Percentiles rank a stretch among this genome's conserved stretches.
phyloP scores from a whole-genome alignment of 371 early-diverging fungal species.

The Entomophthora muscae region DNA sequence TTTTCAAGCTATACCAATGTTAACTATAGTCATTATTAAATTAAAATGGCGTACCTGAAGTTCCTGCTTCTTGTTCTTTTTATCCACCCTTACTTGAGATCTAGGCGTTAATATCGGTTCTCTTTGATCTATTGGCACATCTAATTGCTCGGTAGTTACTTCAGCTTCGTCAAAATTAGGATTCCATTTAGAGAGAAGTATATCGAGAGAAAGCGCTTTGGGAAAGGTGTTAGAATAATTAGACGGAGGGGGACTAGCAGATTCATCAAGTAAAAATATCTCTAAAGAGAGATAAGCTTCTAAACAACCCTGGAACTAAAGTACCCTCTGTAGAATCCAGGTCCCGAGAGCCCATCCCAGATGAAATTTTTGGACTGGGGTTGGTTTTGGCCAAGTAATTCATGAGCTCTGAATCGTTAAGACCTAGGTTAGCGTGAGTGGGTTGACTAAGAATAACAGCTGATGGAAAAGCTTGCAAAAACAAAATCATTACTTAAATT shows the following conservation, averaged over 20 bases:
- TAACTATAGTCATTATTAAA: background rate
- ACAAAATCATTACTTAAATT: background rate
- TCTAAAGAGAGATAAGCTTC: background rate
- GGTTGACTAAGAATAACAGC: background rate
- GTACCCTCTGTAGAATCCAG: background rate
- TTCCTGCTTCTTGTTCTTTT: background rate
- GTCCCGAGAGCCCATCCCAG: background rate
- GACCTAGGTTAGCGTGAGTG: background rate
- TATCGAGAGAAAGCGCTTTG: background rate
- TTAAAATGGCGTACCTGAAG: background rate
- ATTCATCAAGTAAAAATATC: background rate
- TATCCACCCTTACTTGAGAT: background rate
- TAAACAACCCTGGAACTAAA: background rate
- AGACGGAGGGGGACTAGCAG: background rate
- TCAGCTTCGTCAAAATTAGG: background rate
- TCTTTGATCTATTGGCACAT: background rate
- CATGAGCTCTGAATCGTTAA: background rate
- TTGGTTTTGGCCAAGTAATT: background rate
- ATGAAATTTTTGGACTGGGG: background rate
- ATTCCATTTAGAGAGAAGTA: background rate
- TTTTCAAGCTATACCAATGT: background rate
- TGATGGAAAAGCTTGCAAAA: background rate
- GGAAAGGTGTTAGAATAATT: background rate
- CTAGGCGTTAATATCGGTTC: background rate
- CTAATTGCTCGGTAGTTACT: background rate